Percentiles rank a stretch among this genome's conserved stretches.
Conservation (phyloP, 352 stramenopile species). For the Phytophthora sp. region DNA sequence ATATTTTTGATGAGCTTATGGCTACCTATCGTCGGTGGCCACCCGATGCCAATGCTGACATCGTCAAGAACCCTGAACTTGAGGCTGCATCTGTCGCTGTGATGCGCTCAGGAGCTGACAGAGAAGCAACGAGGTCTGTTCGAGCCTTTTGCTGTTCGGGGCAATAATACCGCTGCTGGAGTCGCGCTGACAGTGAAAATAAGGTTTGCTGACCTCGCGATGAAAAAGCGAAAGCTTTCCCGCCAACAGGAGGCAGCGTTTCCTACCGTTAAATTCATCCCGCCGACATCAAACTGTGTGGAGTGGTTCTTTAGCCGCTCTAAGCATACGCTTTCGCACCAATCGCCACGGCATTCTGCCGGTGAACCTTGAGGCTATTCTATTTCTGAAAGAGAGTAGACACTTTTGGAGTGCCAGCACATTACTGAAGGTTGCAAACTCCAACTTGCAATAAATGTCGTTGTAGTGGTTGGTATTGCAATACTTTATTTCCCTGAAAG, state of each 20-base stretch:
- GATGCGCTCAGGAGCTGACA: background rate
- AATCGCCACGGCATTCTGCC: constrained; percentile 1
- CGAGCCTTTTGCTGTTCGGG: background rate
- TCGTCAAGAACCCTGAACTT: background rate
- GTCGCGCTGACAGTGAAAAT: background rate
- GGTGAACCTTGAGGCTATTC: background rate
- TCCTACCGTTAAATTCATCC: background rate
- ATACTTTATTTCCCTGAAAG: background rate
- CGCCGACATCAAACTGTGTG: constrained; percentile 1
- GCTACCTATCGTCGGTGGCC: background rate
- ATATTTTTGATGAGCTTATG: constrained; percentile 4
- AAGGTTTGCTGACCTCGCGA: background rate
- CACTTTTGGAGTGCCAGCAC: background rate
- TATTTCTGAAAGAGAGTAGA: constrained; percentile 1
- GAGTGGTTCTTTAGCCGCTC: background rate
- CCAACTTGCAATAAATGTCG: background rate
- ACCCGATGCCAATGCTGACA: background rate
- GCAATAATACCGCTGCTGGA: background rate
- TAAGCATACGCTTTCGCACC: background rate
- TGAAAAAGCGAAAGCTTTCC: background rate
- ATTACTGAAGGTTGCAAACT: background rate
- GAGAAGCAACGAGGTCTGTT: background rate
- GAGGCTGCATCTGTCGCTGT: background rate
- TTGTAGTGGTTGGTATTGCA: background rate
- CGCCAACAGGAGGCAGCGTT: background rate